Evolutionary conservation across 1,284 basidiomycete species (phyloP).

Genomic region (Amylostereum chailletii): DNA sequence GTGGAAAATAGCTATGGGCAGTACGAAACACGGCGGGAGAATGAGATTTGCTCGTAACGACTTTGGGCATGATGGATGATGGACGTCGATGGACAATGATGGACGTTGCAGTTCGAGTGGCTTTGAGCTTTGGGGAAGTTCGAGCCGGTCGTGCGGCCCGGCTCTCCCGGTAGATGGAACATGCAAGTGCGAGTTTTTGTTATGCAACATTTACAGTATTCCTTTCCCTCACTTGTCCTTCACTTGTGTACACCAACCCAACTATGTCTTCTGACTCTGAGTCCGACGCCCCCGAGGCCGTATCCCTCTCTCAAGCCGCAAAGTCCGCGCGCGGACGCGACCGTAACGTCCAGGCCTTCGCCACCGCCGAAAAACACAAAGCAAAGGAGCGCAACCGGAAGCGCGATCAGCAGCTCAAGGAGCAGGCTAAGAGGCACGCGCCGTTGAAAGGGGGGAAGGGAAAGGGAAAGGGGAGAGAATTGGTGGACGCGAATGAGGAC

Average conservation of each 20-base stretch:
- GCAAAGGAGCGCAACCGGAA: conserved; percentile 22
- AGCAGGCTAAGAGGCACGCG: conserved; percentile 12
- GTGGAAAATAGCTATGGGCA: too few species aligned
- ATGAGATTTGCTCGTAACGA: too few species aligned
- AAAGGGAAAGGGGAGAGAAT: conserved; percentile 7
- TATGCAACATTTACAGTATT: too few species aligned
- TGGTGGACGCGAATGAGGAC: conserved; percentile 5
- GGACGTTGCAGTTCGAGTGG: too few species aligned
- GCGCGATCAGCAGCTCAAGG: conserved; percentile 21
- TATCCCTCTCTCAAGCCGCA: conserved; percentile 22
- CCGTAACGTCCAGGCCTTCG: conserved; percentile 16
- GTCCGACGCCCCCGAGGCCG: conserved; percentile 21
- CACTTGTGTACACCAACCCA: not conserved
- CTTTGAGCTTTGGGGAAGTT: too few species aligned
- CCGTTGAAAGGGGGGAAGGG: conserved; percentile 8
- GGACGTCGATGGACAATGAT: too few species aligned
- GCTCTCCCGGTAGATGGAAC: too few species aligned
- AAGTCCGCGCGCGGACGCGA: conserved; percentile 18
- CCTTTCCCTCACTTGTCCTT: not conserved
- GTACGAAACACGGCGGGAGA: too few species aligned
- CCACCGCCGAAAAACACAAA: conserved; percentile 20
- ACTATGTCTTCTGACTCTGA: conserved; percentile 9
- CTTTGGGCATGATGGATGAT: too few species aligned
- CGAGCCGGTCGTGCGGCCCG: too few species aligned
- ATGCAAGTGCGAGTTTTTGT: too few species aligned